Evolutionary conservation across 2,329 filamentous ascomycete genomes (phyloP), one percentile per base, ranked within the genome.

Genomic region (Sporothrix globosa): DNA sequence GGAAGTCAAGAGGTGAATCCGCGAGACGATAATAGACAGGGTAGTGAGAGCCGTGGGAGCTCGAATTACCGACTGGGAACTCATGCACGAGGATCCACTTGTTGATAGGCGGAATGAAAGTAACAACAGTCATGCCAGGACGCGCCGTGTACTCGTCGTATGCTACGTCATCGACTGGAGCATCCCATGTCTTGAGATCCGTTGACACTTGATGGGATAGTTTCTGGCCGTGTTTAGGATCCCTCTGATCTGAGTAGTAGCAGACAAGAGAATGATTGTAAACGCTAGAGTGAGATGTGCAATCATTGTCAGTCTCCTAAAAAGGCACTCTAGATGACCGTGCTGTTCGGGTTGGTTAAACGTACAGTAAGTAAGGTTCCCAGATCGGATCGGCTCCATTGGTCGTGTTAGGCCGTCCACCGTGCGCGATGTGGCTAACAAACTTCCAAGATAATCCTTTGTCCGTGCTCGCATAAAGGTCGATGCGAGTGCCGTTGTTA

Each of bases 401-500:
- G n/a, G 50, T 53, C 50, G 50, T 53, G 50, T 53, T 53, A 53
- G 50, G 50, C 50, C 50, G 50, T 53, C 50, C 50, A 4, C 50
- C 50, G 10, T 53, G 19, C 10, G 50, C 50, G 50, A 53, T 53
- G n/a, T 53, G 50, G 7, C 50, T 53, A 9, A 53, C 50, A 4
- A 53, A 53, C 7, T 53, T 24, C 50, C 50, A 53, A 24, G 50
- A 53, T 4, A 53, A 10, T 53, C 50, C 50, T 21, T 53, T 53
- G 50, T 53, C 50, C 50, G n/a, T 53, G 50, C 50, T 53, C 50
- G 50, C 50, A 53, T 53, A 53, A 53, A 53, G 50, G 19, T 53
- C 50, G n/a, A 53, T 53, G n/a, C 50, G 50, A 53, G 50, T 53
- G n/a, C 50, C 50, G n/a, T 53, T 53, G n/a, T 21, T 11, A 11